Evolutionary conservation across 176 grass and related monocot genomes (phyloP).

Genomic region (Oryza officinalis): DNA sequence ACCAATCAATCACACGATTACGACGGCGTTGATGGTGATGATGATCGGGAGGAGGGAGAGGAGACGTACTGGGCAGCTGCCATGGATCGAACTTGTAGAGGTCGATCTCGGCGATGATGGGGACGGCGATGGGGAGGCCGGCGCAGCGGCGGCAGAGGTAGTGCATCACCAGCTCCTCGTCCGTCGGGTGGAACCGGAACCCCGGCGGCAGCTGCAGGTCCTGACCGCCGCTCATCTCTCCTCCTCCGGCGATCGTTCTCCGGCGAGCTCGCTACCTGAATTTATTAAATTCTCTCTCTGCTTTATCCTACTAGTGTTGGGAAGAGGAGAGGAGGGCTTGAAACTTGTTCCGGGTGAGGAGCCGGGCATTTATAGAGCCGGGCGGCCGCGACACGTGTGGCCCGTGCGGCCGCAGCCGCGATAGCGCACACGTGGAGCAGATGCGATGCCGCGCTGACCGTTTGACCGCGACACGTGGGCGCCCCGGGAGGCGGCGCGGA

Average conservation of each 20-base stretch:
- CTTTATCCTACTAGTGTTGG: not conserved
- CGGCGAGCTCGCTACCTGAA: not conserved
- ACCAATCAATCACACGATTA: not conserved
- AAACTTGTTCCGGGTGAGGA: constrained; percentile 67
- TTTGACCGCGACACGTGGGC: constrained; percentile 50
- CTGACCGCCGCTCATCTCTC: constrained; percentile 36
- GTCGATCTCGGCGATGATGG: constrained; percentile 93
- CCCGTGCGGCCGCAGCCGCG: not conserved
- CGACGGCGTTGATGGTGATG: not conserved
- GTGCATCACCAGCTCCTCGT: constrained; percentile 92
- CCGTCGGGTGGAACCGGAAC: constrained; percentile 98
- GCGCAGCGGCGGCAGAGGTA: constrained; percentile 94
- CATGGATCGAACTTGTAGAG: constrained; percentile 96
- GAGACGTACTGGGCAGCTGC: constrained; percentile 65
- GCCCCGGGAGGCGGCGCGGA: constrained; percentile 38
- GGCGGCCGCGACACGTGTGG: constrained; percentile 47
- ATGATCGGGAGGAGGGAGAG: not conserved
- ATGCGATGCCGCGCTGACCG: constrained; percentile 34
- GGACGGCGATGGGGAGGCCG: constrained; percentile 67
- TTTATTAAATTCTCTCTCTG: not conserved
- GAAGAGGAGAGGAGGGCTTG: constrained; percentile 44
- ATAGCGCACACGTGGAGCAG: constrained; percentile 41
- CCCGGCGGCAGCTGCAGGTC: constrained; percentile 80
- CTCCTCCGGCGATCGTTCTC: not conserved
- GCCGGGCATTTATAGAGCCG: constrained; percentile 55